Base-by-base conservation (phyloP, 2,329 filamentous ascomycete genomes). In the Pestalotiopsis fici region DNA sequence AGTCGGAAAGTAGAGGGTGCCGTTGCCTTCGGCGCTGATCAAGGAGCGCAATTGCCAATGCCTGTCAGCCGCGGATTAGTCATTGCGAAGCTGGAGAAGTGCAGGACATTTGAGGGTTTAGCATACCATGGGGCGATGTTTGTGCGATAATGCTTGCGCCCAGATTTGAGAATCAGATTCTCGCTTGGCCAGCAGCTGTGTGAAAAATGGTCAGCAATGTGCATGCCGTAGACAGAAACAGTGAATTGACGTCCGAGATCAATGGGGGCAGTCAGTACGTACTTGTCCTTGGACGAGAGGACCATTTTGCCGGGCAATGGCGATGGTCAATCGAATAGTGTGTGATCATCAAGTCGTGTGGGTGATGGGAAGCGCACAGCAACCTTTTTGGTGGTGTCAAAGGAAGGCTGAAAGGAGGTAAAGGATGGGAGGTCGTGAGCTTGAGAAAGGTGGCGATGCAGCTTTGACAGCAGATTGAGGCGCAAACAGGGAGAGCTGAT, bases 41-140 rank as follows among this genome's bases (percentile, higher is more conserved):
- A 97, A 90, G 73, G 97, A 95, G 66, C 95, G 93, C 59, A 99
- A 86, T 81, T 96, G 93, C 90, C 92, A 95, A 81, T 96, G 93
- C 72, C 92, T 95, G 54, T 23, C 13, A 13, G 13, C 43, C 6
- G n/a, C 64, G 15, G 25, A 28, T 64, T 54, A 66, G 59, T 13
- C 31, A 27, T 47, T 18, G 11, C 15, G 43, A 23, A 31, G 55
- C 23, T 25, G 23, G 23, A 9, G 23, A 31, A 25, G 11, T 6
- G 9, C 3, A 28, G 6, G 55, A 25, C 23, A 28, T 57, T n/a
- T 57, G 81, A 9, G 18, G 39, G 43, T 50, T 50, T 7, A n/a
- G n/a, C 87, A 72, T 81, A 92, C 89, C 88, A 87, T 62, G 89
- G 89, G 63, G 86, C 86, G 72, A 94, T 90, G 57, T 84, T 85